Evolutionary conservation across 2,329 filamentous ascomycete genomes (phyloP).

Genomic region (Alternaria atra): DNA sequence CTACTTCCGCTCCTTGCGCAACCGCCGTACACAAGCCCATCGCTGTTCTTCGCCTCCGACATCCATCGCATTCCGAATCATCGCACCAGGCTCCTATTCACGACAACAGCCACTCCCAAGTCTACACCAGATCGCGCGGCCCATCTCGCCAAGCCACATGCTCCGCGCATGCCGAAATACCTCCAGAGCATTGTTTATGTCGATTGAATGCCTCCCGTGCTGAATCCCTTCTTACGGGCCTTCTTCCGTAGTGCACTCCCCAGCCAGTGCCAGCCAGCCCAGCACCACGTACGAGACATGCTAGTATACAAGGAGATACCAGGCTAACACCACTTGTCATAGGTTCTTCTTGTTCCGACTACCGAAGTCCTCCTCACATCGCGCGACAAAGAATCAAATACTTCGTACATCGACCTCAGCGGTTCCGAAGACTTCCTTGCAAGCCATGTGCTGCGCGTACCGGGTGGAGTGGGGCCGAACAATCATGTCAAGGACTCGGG

Average conservation of each 20-base stretch:
- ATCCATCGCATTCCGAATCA: constrained; percentile 26
- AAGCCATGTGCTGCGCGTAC: constrained; percentile 93
- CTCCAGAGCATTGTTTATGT: constrained; percentile 38
- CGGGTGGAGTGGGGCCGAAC: constrained; percentile 60
- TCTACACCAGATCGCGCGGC: constrained; percentile 32
- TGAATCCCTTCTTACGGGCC: constrained; percentile 98
- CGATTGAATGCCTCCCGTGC: constrained; percentile 85
- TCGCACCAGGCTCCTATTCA: constrained; percentile 36
- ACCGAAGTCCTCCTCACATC: constrained; percentile 90
- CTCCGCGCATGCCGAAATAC: constrained; percentile 29
- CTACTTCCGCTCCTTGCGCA: background rate
- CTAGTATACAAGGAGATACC: background rate
- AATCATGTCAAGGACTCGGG: constrained; percentile 60
- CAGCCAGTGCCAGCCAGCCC: constrained; percentile 87
- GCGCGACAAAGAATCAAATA: constrained; percentile 85
- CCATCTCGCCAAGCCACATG: constrained; percentile 38
- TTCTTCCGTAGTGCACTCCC: constrained; percentile 97
- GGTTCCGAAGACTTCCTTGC: constrained; percentile 92
- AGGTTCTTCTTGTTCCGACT: constrained; percentile 88
- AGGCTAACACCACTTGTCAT: constrained; percentile 9
- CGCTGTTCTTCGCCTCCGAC: constrained; percentile 2
- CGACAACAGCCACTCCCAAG: constrained; percentile 20
- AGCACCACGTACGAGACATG: constrained; percentile 73
- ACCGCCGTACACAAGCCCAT: constrained; percentile 6
- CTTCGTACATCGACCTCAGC: constrained; percentile 79